These are phyloP conservation scores for Monosporascus sp. DNA, from an alignment of 2,329 filamentous ascomycete genomes.

Conservation along the genomic window DNA sequence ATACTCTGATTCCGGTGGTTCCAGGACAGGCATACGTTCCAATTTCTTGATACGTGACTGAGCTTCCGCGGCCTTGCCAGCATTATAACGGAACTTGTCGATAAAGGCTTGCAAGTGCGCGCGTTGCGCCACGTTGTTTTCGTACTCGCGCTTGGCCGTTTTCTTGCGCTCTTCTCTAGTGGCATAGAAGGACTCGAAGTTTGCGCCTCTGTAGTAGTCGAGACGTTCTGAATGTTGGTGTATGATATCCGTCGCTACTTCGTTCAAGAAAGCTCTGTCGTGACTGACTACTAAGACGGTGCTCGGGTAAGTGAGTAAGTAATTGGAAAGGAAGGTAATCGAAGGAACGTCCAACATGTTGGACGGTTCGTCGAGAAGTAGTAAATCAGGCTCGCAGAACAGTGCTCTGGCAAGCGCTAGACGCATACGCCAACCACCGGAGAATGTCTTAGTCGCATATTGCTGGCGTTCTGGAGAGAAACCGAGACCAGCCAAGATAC, in stretches of 20 bases:
- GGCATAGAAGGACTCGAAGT: conserved; percentile 96
- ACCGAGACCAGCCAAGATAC: conserved; percentile 91
- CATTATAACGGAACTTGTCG: conserved; percentile 99
- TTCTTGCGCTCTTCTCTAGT: conserved; percentile 97
- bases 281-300: conserved; percentile 95
- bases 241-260: conserved; percentile 98
- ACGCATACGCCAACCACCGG: conserved; percentile 99
- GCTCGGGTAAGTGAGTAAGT: conserved; percentile 89
- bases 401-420: conserved; percentile 88
- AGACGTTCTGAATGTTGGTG: conserved; percentile 96
- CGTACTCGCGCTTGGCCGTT: conserved; percentile 93
- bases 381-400: conserved; percentile 94
- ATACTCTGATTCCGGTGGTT: conserved; percentile 89
- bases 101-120: conserved; percentile 97
- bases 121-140: conserved; percentile 93
- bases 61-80: conserved; percentile 95
- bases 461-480: conserved; percentile 93
- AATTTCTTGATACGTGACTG: conserved; percentile 99
- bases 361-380: conserved; percentile 96
- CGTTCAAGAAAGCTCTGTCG: conserved; percentile 98
- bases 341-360: conserved; percentile 99
- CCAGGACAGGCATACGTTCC: conserved; percentile 90
- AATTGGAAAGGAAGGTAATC: conserved; percentile 94
- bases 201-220: conserved; percentile 97
- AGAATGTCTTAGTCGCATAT: conserved; percentile 93